Base-by-base conservation (phyloP, 1,284 basidiomycete genomes). In the Heterobasidion irregulare region DNA sequence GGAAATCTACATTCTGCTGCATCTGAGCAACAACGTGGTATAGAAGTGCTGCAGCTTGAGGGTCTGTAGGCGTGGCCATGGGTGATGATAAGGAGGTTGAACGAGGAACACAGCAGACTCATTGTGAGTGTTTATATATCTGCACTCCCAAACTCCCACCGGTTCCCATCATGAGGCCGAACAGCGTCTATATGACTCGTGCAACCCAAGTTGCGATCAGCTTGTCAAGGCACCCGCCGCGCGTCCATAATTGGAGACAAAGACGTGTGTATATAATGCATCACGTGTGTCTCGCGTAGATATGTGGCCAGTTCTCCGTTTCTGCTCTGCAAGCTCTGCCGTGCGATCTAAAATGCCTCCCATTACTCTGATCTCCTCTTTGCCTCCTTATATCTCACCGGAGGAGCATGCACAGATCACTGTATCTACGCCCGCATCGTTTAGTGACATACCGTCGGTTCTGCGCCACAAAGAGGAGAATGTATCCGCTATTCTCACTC, bases 401-500 rank as follows among this genome's bases (percentile, higher is more conserved):
- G 89, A 90, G 51, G 84, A 92, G 62, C 86, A 92, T 69, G 71
- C 70, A 36, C 66, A 70, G 9, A 68, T 92, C 38, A 78, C 86
- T 8, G 79, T 79, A 10, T 83, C 86, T 0, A 96, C 94, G 0
- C 94, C 94, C 0, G 66, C 77, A 0, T 89, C 87, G 1, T 95
- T 96, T 70, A 75, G 71, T 56, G 84, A 87, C 63, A 92, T 95
- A 56, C 90, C 87, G 0, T 84, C 93, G 0, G 75, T 94, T 55
- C 73, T 94, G 53, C 78, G 82, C 58, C 84, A 89, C 72, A 77
- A 79, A 62, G 79, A 92, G 64, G 78, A 83, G 7, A 76, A 80
- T 63, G 87, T 93, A 41, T 74, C 79, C 5, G 72, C 91, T 44
- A 66, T 73, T 0, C 72, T 94, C 52, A 83, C 90, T 57, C 89